Conservation (phyloP, 495 filamentous ascomycete species). For the Xylaria flabelliformis region DNA sequence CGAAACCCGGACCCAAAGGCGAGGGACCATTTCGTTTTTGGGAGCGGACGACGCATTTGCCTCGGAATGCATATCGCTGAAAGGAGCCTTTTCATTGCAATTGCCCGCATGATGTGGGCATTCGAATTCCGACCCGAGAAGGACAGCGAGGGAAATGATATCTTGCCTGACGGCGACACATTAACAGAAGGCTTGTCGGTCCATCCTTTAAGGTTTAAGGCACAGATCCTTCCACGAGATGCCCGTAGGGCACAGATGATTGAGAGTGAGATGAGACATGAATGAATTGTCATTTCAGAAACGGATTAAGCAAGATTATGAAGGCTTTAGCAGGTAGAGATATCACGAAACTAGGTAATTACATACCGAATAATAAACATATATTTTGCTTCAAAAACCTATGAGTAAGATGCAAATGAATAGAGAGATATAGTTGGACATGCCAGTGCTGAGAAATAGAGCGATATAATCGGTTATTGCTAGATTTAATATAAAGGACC, state of each 20-base stretch:
- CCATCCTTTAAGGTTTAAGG: neutral
- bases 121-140: neutral
- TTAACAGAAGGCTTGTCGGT: neutral
- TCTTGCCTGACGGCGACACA: neutral
- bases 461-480: too few species aligned
- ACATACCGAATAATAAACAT: neutral
- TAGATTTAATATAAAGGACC: neutral
- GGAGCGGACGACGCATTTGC: conserved; percentile 60
- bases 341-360: neutral
- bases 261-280: neutral
- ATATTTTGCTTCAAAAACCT: too few species aligned
- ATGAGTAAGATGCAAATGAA: too few species aligned
- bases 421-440: too few species aligned
- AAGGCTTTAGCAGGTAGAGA: neutral
- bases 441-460: neutral
- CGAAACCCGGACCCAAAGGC: conserved; percentile 44
- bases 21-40: conserved; percentile 51
- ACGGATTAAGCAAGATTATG: neutral
- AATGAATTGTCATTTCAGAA: neutral
- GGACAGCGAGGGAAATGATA: neutral
- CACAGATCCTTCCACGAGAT: neutral
- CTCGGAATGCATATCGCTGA: conserved; percentile 58
- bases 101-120: conserved; percentile 31
- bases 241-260: neutral
- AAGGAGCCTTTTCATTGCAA: neutral